Evolutionary conservation across 768 basidiomycete species (phyloP).

Genomic region (Suillus weaverae): DNA sequence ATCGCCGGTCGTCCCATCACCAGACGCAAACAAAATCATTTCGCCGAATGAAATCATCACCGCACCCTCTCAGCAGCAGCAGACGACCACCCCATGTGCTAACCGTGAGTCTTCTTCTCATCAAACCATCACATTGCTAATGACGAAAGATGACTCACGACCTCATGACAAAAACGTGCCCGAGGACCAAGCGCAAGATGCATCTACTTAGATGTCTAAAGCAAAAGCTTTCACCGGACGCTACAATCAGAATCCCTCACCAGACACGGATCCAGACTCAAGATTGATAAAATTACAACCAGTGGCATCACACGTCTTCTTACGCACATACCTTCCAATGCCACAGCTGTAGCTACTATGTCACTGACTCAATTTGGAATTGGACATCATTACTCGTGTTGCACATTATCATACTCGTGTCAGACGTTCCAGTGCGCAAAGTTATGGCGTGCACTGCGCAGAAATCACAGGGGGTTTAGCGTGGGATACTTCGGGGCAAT

Average conservation of each 20-base stretch:
- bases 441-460: too few species aligned
- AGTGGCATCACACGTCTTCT: too few species aligned
- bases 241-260: neutral
- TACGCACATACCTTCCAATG: neutral
- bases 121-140: neutral
- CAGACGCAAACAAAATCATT: neutral
- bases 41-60: neutral
- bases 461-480: too few species aligned
- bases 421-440: neutral
- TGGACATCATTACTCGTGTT: neutral
- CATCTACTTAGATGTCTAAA: neutral
- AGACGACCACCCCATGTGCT: neutral
- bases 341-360: neutral
- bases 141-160: neutral
- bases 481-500: too few species aligned
- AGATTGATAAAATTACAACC: neutral
- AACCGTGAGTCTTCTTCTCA: neutral
- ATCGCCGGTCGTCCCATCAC: neutral
- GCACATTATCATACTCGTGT: neutral
- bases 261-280: neutral
- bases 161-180: neutral
- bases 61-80: neutral
- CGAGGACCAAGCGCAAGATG: neutral
- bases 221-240: neutral
- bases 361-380: neutral